These are phyloP conservation scores for Castanospermum australe DNA, from an alignment of 306 rosid genomes.

Conservation along the genomic window DNA sequence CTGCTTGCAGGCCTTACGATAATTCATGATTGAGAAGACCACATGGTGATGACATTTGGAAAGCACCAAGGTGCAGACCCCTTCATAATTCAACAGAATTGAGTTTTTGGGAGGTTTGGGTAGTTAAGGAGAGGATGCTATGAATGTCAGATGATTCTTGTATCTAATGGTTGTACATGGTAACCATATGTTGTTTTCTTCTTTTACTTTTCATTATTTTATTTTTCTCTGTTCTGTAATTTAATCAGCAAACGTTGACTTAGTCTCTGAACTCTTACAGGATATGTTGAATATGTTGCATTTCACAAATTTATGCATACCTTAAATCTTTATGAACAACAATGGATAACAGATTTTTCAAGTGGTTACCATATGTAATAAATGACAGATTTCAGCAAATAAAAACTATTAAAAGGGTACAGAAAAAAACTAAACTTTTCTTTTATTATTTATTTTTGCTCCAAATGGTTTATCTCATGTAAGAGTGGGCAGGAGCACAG, in stretches of 20 bases:
- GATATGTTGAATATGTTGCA: slow-evolving; percentile 50
- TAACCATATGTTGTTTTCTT: slow-evolving; percentile 59
- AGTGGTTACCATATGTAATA: not conserved
- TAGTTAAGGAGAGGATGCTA: slow-evolving; percentile 34
- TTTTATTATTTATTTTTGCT: not conserved
- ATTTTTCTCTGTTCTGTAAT: slow-evolving; percentile 38
- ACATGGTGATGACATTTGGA: slow-evolving; percentile 13
- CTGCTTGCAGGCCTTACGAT: slow-evolving; percentile 24
- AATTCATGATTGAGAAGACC: slow-evolving; percentile 27
- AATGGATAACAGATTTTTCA: not conserved
- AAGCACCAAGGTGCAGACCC: slow-evolving; percentile 3
- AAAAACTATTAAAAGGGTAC: not conserved
- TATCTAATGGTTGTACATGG: slow-evolving; percentile 81
- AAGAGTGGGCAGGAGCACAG: not conserved
- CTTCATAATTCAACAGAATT: slow-evolving; percentile 27
- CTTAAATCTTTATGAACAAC: slow-evolving; percentile 30
- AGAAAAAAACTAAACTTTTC: not conserved
- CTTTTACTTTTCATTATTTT: not conserved
- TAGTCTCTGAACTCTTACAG: slow-evolving; percentile 47
- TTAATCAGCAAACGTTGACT: slow-evolving; percentile 46
- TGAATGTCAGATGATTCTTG: slow-evolving; percentile 51
- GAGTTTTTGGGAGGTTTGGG: slow-evolving; percentile 19
- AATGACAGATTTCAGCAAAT: not conserved
- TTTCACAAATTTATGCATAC: slow-evolving; percentile 36
- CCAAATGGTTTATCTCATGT: not conserved